These are phyloP conservation scores for Didymella glomerata DNA, from an alignment of 2,329 filamentous ascomycete genomes.

Conservation along the genomic window DNA sequence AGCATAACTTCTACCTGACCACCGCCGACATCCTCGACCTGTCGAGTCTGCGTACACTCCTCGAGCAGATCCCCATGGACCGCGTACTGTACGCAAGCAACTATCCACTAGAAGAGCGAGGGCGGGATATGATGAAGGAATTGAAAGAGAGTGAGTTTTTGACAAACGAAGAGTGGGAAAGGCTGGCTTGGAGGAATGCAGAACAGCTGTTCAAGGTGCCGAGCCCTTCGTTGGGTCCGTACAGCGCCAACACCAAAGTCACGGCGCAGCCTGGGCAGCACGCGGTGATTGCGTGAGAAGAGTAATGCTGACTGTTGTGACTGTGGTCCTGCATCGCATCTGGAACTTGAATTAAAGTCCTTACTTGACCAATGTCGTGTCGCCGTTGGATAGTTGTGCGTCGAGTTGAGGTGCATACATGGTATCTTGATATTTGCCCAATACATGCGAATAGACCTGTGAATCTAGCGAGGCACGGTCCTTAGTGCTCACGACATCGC, in stretches of 20 bases:
- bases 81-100: conserved; percentile 66
- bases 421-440: no score
- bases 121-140: conserved; percentile 59
- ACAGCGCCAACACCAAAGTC: conserved; percentile 2
- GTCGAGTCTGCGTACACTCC: conserved; percentile 56
- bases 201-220: conserved; percentile 44
- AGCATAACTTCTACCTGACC: conserved; percentile 66
- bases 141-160: conserved; percentile 61
- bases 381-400: no score
- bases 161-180: conserved; percentile 58
- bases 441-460: no score
- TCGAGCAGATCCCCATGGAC: conserved; percentile 59
- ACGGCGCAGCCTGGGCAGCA: conserved; percentile 11
- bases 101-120: conserved; percentile 64
- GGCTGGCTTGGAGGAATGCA: conserved; percentile 62
- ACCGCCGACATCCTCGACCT: conserved; percentile 64
- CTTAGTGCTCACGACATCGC: no score
- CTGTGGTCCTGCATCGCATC: neutral
- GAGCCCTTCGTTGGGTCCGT: neutral
- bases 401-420: no score
- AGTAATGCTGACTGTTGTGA: neutral
- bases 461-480: no score
- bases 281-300: neutral
- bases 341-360: neutral
- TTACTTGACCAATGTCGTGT: neutral